A percentile compares a stretch with the other conserved stretches of the same genome.
These are phyloP conservation scores for Pestalotiopsis sp. DNA, from an alignment of 2,329 filamentous ascomycete genomes.

Conservation along the genomic window DNA sequence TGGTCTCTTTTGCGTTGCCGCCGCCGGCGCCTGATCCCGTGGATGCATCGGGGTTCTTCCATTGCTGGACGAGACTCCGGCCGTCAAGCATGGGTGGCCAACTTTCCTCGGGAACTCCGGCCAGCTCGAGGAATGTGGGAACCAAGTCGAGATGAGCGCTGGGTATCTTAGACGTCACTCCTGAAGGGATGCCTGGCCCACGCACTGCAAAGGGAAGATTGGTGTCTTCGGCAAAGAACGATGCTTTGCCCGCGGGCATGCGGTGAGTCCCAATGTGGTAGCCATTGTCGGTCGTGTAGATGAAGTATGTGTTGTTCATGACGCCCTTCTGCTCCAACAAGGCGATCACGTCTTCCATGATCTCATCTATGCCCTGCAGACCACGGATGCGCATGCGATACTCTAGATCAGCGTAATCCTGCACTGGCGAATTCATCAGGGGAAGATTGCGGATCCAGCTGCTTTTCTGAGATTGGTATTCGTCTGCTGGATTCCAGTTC, in stretches of 20 bases:
- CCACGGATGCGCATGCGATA: slow-evolving; percentile 47
- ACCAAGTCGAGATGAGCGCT: slow-evolving; percentile 59
- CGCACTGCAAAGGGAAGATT: slow-evolving; percentile 62
- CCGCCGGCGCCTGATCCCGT: slow-evolving; percentile 12
- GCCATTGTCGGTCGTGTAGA: slow-evolving; percentile 62
- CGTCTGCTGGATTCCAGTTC: neutral
- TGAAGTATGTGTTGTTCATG: slow-evolving; percentile 30
- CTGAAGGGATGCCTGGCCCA: slow-evolving; percentile 55
- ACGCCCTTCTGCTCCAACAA: slow-evolving; percentile 18
- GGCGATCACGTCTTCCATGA: slow-evolving; percentile 40
- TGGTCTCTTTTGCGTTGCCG: slow-evolving; percentile 23
- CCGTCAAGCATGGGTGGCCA: slow-evolving; percentile 55
- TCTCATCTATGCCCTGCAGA: slow-evolving; percentile 45
- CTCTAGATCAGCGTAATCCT: slow-evolving; percentile 51
- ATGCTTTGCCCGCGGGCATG: slow-evolving; percentile 58
- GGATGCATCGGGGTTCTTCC: slow-evolving; percentile 5
- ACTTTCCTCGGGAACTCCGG: slow-evolving; percentile 33
- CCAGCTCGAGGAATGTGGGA: slow-evolving; percentile 52
- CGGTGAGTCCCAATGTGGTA: slow-evolving; percentile 63
- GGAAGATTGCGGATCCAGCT: neutral
- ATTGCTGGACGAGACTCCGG: slow-evolving; percentile 44
- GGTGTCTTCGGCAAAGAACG: slow-evolving; percentile 60
- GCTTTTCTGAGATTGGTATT: neutral
- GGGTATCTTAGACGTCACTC: slow-evolving; percentile 44
- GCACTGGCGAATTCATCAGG: slow-evolving; percentile 29